A percentile compares a stretch with the other conserved stretches of the same genome.
phyloP scores from a whole-genome alignment of 441 rosid species.

The Breynia disticha region DNA sequence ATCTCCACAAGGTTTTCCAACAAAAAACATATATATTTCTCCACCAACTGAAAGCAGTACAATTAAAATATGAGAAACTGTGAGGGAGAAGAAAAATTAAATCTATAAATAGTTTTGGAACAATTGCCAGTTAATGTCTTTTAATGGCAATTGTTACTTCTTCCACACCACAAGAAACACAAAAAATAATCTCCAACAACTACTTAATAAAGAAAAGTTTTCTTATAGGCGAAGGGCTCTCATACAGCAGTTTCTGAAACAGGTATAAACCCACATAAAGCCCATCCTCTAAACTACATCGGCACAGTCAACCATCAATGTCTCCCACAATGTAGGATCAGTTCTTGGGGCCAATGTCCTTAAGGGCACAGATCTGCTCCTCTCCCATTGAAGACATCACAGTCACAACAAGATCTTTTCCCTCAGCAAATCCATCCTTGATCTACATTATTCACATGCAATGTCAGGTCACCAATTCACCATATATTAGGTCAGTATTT shows the following conservation, averaged over 20 bases:
- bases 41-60: too few species aligned
- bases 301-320: slow-evolving; percentile 4
- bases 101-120: slow-evolving; percentile 1
- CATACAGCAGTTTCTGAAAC: slow-evolving; percentile 5
- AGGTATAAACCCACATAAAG: slow-evolving; percentile 13
- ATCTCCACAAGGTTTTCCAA: too few species aligned
- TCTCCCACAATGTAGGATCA: slow-evolving; percentile 7
- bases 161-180: slow-evolving; percentile 17
- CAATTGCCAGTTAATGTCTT: slow-evolving; percentile 8
- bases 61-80: too few species aligned
- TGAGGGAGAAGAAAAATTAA: neutral
- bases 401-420: slow-evolving; percentile 67
- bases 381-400: slow-evolving; percentile 90
- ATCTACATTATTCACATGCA: slow-evolving; percentile 27
- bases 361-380: slow-evolving; percentile 77
- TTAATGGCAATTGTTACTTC: slow-evolving; percentile 4
- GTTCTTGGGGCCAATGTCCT: slow-evolving; percentile 44
- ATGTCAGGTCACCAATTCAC: too few species aligned
- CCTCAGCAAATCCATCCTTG: slow-evolving; percentile 59
- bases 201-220: slow-evolving; percentile 17
- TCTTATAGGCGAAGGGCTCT: slow-evolving; percentile 16
- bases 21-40: too few species aligned
- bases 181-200: slow-evolving; percentile 13
- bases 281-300: slow-evolving; percentile 15
- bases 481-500: too few species aligned